Conservation (phyloP, 1,139 yeast species). For the Geotrichum bryndzae region DNA sequence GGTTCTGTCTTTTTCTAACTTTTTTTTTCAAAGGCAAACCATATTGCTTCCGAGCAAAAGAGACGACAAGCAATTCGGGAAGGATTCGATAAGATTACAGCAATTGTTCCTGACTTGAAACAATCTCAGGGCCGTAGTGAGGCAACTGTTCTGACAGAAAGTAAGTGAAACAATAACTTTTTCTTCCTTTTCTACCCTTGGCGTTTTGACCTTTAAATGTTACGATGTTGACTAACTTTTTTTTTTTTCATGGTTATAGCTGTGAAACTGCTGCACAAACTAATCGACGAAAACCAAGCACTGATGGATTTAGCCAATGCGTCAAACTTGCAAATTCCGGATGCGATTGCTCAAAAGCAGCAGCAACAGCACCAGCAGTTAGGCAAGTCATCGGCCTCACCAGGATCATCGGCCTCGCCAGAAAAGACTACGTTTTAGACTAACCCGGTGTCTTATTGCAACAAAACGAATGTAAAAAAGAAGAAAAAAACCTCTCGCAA, state of each 20-base stretch:
- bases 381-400: not conserved
- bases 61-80: constrained; percentile 45
- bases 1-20: not conserved
- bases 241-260: constrained; percentile 19
- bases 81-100: constrained; percentile 41
- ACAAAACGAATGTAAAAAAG: no score
- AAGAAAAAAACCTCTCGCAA: no score
- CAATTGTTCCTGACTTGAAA: constrained; percentile 40
- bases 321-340: not conserved
- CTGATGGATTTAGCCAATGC: not conserved
- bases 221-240: not conserved
- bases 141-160: constrained; percentile 38
- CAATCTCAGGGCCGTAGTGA: constrained; percentile 38
- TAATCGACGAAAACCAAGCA: constrained; percentile 30
- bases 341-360: not conserved
- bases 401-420: not conserved
- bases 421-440: not conserved
- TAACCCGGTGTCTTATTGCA: no score
- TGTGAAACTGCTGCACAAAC: constrained; percentile 30
- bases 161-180: constrained; percentile 20
- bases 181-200: no score
- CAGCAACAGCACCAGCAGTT: not conserved
- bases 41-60: constrained; percentile 47
- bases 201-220: not conserved
- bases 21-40: constrained; percentile 35